These are phyloP conservation scores for Citeromyces nyonsensis DNA, from an alignment of 805 yeast genomes.

Conservation along the genomic window DNA sequence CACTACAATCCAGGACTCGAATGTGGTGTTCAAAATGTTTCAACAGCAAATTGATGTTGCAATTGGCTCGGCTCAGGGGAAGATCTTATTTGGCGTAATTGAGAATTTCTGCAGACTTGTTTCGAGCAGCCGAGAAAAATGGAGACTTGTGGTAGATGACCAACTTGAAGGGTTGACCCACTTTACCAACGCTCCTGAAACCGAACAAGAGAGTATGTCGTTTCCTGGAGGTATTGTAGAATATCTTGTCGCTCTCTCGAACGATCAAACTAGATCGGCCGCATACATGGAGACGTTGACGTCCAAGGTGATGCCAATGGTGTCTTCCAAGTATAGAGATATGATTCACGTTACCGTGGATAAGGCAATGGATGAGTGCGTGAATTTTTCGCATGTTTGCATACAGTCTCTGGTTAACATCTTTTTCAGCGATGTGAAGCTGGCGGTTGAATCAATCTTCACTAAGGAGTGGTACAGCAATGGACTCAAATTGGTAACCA, in stretches of 20 bases:
- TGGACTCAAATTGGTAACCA: conserved; percentile 36
- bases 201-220: conserved; percentile 15
- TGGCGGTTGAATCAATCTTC: conserved; percentile 46
- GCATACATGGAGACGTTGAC: conserved; percentile 58
- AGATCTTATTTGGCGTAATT: conserved; percentile 65
- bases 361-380: conserved; percentile 65
- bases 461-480: conserved; percentile 57
- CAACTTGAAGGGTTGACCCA: conserved; percentile 25
- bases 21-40: conserved; percentile 65
- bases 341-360: conserved; percentile 43
- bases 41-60: conserved; percentile 87
- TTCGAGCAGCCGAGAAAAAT: conserved; percentile 42
- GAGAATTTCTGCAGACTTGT: conserved; percentile 52
- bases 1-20: conserved; percentile 61
- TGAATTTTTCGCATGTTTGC: conserved; percentile 54
- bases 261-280: conserved; percentile 66
- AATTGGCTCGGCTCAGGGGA: conserved; percentile 69
- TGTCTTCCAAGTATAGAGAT: conserved; percentile 45
- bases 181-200: conserved; percentile 17
- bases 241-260: conserved; percentile 69
- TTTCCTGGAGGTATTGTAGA: conserved; percentile 68
- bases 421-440: conserved; percentile 56
- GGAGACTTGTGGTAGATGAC: conserved; percentile 37
- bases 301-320: conserved; percentile 46
- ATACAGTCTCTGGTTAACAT: conserved; percentile 39